A percentile compares a stretch with the other conserved stretches of the same genome.
These are phyloP conservation scores for Dipodascus albidus DNA, from an alignment of 805 yeast species.

Conservation along the genomic window DNA sequence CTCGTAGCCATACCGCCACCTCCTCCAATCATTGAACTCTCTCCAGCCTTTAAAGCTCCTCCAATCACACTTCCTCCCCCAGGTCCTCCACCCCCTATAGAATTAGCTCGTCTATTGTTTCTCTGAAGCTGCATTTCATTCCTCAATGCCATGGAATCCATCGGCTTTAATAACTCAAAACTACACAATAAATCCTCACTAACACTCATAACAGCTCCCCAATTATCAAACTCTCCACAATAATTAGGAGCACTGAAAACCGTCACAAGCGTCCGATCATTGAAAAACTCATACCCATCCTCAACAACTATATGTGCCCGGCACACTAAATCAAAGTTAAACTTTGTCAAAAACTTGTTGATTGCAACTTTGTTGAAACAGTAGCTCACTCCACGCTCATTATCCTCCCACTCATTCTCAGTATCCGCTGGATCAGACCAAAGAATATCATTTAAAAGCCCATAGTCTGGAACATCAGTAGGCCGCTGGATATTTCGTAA, in stretches of 20 bases:
- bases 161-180: constrained; percentile 83
- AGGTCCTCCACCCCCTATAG: neutral
- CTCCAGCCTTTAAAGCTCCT: neutral
- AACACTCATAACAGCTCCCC: constrained; percentile 97
- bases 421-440: constrained; percentile 78
- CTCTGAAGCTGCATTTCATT: constrained; percentile 55
- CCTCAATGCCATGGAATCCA: constrained; percentile 66
- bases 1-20: constrained; percentile 1
- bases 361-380: constrained; percentile 65
- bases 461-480: constrained; percentile 70
- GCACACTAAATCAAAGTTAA: constrained; percentile 64
- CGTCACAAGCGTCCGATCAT: constrained; percentile 54
- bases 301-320: constrained; percentile 78
- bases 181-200: constrained; percentile 79
- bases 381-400: constrained; percentile 67
- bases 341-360: constrained; percentile 54
- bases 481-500: constrained; percentile 59
- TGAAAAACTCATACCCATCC: constrained; percentile 62
- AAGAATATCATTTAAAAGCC: constrained; percentile 55
- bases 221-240: constrained; percentile 68
- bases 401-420: constrained; percentile 67
- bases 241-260: constrained; percentile 61
- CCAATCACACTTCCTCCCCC: neutral
- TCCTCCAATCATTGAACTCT: neutral
- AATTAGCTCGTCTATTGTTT: neutral